A percentile compares a stretch with the other conserved stretches of the same genome.
phyloP scores from a whole-genome alignment of 1,139 yeast genomes.

The Blastobotrys petasosporus region DNA sequence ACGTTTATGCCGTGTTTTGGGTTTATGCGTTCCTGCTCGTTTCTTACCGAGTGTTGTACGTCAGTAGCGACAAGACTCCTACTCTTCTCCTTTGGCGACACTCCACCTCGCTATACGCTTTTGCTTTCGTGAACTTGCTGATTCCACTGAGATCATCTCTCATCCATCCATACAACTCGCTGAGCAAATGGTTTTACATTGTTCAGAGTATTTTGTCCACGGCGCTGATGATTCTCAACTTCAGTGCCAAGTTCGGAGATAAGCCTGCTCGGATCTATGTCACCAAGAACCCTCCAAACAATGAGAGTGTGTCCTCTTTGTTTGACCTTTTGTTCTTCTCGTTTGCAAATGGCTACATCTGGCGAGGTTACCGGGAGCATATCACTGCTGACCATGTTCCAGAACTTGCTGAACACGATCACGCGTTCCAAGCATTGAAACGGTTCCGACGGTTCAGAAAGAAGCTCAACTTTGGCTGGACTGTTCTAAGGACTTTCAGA shows the following conservation, averaged over 20 bases:
- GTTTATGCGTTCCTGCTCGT: conserved; percentile 46
- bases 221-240: conserved; percentile 43
- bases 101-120: conserved; percentile 53
- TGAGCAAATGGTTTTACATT: conserved; percentile 32
- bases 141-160: conserved; percentile 61
- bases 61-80: conserved; percentile 30
- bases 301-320: conserved; percentile 62
- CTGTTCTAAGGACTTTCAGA: conserved; percentile 56
- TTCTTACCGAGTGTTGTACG: conserved; percentile 47
- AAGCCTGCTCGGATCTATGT: conserved; percentile 36
- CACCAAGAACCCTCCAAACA: conserved; percentile 52
- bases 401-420: conserved; percentile 80
- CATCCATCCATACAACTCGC: conserved; percentile 40
- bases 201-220: conserved; percentile 34
- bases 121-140: conserved; percentile 47
- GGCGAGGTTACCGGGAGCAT: conserved; percentile 54
- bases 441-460: conserved; percentile 44
- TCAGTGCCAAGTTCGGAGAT: conserved; percentile 60
- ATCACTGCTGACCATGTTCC: conserved; percentile 64
- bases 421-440: conserved; percentile 62
- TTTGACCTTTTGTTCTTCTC: conserved; percentile 59
- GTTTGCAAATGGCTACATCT: conserved; percentile 70
- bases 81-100: conserved; percentile 54
- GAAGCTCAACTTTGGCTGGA: conserved; percentile 43
- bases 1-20: conserved; percentile 42